Conservation (phyloP, 2,329 filamentous ascomycete genomes). For the Escovopsis weberi region DNA sequence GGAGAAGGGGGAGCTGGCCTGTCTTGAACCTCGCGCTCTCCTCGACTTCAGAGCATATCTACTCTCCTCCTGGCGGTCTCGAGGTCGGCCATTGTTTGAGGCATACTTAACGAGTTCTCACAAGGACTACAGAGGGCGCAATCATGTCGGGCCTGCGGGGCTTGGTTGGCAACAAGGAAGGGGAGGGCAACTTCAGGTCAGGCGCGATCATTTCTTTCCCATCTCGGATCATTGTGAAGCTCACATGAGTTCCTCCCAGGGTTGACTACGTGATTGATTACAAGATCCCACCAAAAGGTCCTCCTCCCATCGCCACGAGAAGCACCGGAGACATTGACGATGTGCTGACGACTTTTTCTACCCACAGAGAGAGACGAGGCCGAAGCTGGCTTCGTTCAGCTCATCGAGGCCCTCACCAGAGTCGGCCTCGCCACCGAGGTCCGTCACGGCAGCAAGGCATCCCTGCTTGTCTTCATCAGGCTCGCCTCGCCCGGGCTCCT, state of each 20-base stretch:
- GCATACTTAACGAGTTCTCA: no score
- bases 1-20: no score
- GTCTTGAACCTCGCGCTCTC: no score
- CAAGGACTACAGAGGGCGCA: background rate
- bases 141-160: constrained; percentile 20
- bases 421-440: constrained; percentile 84
- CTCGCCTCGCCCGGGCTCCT: constrained; percentile 64
- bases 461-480: constrained; percentile 71
- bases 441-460: constrained; percentile 59
- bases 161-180: constrained; percentile 17
- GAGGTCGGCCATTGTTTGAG: no score
- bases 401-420: constrained; percentile 58
- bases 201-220: constrained; percentile 4
- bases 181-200: constrained; percentile 27
- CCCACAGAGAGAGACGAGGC: constrained; percentile 50
- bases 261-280: constrained; percentile 86
- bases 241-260: background rate
- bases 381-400: constrained; percentile 59
- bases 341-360: no score
- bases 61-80: no score
- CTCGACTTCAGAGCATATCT: no score
- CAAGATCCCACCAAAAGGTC: constrained; percentile 54
- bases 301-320: constrained; percentile 1
- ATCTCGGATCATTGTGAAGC: background rate
- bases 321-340: background rate